Evolutionary conservation across 1,284 basidiomycete genomes (phyloP), one percentile per base, ranked within the genome.

Genomic region (Austroboletus rostrupii): DNA sequence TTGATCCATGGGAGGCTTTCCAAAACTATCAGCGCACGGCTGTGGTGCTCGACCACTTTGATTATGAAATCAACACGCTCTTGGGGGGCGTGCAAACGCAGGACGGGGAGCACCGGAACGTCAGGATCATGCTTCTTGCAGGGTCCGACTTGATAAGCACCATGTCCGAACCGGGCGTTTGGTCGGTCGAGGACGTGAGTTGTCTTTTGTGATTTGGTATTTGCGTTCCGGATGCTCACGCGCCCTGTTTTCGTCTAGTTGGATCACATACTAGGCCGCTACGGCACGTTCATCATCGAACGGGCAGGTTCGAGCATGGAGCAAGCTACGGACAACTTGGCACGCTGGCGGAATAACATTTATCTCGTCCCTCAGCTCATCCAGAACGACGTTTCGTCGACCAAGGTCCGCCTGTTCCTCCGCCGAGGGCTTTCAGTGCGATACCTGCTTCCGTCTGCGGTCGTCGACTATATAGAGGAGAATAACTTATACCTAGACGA

Each of bases 121-220:
- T 87, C 52, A 80, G 78, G 39, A 80, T 98, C 58, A 95, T 99
- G 89, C 83, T 99, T 26, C 81, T 99, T 47, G 97, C 97, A 3
- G 97, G 96, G 33, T 95, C 92, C 21, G 96, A 99, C 70, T 77
- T 99, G 60, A 99, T 99, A 67, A 87, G 93, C 66, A 97, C 93
- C 46, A 98, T 99, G 87, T 92, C 91, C 58, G 93, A 98, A 71
- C 93, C 93, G n/a, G 97, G 97, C 14, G 94, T 99, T 20, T 99
- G 97, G 97, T 86, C 88, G 47, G 87, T 94, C 61, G 79, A 83
- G 52, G 97, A 99, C 79, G 90, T 95, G 59, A 67, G 85, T 26
- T 75, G 36, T 52, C 40, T 21, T 21, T 12, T 19, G n/a, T 17
- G 13, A 13, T 38, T 20, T 35, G 46, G 46, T 19, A 44, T 43